Conservation (phyloP, 2,329 filamentous ascomycete genomes). For the Alternaria triticimaculans region DNA sequence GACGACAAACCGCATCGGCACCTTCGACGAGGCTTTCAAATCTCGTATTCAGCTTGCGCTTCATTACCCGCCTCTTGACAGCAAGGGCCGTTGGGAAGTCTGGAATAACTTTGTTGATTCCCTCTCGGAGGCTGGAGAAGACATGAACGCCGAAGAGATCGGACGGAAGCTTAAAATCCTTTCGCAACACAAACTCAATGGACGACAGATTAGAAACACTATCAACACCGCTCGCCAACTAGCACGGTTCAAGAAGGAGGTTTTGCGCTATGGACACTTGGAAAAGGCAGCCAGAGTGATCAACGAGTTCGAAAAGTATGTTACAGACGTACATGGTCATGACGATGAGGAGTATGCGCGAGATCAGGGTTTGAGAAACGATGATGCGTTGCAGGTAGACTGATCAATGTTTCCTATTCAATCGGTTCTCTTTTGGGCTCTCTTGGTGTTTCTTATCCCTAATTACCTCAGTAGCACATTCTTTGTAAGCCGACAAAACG, state of each 20-base stretch:
- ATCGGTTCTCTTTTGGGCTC: too few species aligned
- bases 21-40: constrained; percentile 51
- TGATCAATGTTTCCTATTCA: too few species aligned
- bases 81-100: neutral
- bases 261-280: neutral
- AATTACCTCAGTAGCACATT: too few species aligned
- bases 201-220: neutral
- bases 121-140: neutral
- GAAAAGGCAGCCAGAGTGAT: neutral
- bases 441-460: too few species aligned
- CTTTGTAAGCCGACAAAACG: too few species aligned
- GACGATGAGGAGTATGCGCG: neutral
- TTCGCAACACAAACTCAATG: neutral
- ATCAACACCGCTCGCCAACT: neutral
- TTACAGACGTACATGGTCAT: neutral
- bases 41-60: constrained; percentile 22
- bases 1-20: constrained; percentile 51
- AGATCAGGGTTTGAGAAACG: neutral
- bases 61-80: neutral
- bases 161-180: neutral
- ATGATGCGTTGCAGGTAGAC: neutral
- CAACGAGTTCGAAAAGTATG: neutral
- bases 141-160: neutral
- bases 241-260: neutral
- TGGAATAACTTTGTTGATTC: neutral